phyloP scores from a whole-genome alignment of 345 rosid genomes.

The Corymbia maculata region DNA sequence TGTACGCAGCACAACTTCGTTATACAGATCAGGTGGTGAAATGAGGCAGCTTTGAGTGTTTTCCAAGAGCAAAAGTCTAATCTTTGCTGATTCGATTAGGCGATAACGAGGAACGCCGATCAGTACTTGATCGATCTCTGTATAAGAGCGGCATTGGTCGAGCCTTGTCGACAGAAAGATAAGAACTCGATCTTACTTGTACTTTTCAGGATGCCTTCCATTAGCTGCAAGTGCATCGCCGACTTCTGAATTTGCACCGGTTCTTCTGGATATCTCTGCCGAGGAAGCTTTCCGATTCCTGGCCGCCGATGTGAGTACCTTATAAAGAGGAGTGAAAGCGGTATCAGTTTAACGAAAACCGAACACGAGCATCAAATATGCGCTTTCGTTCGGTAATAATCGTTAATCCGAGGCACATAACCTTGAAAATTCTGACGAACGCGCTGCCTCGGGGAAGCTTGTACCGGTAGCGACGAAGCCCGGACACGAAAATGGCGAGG shows the following conservation, averaged over 20 bases:
- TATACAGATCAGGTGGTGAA: not conserved
- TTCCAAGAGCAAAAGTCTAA: not conserved
- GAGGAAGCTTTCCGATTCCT: slow-evolving; percentile 25
- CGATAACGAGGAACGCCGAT: not conserved
- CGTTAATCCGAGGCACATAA: not conserved
- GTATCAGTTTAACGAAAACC: not conserved
- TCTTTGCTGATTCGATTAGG: not conserved
- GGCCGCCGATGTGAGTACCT: slow-evolving; percentile 39
- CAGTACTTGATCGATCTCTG: not conserved
- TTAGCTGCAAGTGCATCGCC: not conserved
- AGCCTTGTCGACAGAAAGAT: not conserved
- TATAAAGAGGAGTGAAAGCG: not conserved
- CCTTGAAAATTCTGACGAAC: slow-evolving; percentile 25
- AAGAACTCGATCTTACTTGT: slow-evolving; percentile 16
- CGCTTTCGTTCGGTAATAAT: not conserved
- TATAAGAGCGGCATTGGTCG: not conserved
- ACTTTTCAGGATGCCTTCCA: slow-evolving; percentile 11
- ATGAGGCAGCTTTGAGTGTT: not conserved
- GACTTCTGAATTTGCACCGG: not conserved
- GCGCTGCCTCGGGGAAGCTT: slow-evolving; percentile 45
- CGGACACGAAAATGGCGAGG: slow-evolving; percentile 24
- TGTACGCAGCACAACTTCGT: not conserved
- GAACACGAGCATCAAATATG: not conserved
- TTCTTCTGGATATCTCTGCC: not conserved
- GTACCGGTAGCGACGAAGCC: slow-evolving; percentile 32